Conservation (phyloP, 106 monocot genomes). For the Ottelia alismoides region DNA sequence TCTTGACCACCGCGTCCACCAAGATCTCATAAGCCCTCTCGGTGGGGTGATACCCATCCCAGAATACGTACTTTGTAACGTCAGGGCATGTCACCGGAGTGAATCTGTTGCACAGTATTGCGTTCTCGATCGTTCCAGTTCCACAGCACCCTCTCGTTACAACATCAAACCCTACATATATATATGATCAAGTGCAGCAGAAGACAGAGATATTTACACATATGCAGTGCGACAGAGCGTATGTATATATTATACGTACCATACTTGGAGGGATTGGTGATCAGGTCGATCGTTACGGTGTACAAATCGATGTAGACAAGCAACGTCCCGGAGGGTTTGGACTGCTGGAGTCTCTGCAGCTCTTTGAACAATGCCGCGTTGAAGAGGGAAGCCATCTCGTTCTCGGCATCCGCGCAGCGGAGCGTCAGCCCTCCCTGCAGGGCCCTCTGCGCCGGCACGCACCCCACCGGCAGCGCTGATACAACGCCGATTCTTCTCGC, state of each 20-base stretch:
- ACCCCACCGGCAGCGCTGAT: constrained; percentile 64
- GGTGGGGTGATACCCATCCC: constrained; percentile 20
- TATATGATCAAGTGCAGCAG: background rate
- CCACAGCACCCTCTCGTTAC: constrained; percentile 14
- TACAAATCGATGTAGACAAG: constrained; percentile 14
- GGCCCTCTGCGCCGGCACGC: constrained; percentile 58
- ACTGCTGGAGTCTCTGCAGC: background rate
- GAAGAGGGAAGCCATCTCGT: constrained; percentile 30
- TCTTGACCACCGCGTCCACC: too few species aligned
- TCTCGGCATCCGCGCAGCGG: constrained; percentile 26
- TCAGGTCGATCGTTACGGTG: constrained; percentile 4
- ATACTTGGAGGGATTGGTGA: background rate
- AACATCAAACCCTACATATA: constrained; percentile 15
- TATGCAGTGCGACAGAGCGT: background rate
- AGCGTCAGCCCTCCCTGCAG: constrained; percentile 34
- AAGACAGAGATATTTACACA: background rate
- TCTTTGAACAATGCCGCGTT: constrained; percentile 16
- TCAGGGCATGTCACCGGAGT: constrained; percentile 10
- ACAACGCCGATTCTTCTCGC: constrained; percentile 31
- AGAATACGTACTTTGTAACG: constrained; percentile 14
- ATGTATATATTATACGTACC: constrained; percentile 1
- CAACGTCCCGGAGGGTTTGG: background rate
- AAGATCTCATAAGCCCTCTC: constrained; percentile 8
- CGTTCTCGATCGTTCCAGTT: constrained; percentile 7
- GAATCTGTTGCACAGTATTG: constrained; percentile 9